Conservation (phyloP, 352 stramenopile genomes). For the Phytophthora constricta region DNA sequence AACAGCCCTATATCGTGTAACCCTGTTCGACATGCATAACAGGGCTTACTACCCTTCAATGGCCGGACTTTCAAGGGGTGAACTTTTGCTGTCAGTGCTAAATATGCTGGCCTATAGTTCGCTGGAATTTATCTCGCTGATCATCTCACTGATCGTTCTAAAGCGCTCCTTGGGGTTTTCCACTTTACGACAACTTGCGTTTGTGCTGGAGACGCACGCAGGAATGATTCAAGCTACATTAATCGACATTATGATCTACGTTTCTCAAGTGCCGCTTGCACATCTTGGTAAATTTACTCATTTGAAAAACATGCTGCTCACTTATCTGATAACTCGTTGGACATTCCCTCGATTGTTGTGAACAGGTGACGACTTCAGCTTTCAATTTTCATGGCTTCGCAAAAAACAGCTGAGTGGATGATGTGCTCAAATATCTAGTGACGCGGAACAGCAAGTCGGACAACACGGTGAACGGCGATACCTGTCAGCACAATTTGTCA, state of each 20-base stretch:
- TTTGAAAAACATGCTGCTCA: too few relatives aligned
- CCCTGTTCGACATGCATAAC: slow-evolving; percentile 22
- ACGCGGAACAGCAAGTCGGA: too few relatives aligned
- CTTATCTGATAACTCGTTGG: too few relatives aligned
- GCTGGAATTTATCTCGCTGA: slow-evolving; percentile 16
- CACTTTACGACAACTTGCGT: slow-evolving; percentile 26
- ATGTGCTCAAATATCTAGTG: too few relatives aligned
- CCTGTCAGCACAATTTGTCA: too few relatives aligned
- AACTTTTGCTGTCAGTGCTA: neutral
- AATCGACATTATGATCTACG: slow-evolving; percentile 28
- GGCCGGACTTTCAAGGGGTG: neutral
- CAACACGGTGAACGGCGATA: too few relatives aligned
- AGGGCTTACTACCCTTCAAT: slow-evolving; percentile 17
- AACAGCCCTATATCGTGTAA: slow-evolving; percentile 7
- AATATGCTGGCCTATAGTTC: slow-evolving; percentile 19
- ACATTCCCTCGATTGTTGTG: too few relatives aligned
- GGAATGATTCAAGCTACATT: slow-evolving; percentile 32
- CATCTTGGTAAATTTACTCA: slow-evolving; percentile 9
- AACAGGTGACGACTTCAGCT: neutral
- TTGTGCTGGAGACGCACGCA: slow-evolving; percentile 36
- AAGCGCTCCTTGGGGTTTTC: slow-evolving; percentile 19
- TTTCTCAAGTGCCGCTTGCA: slow-evolving; percentile 27
- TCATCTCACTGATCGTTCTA: neutral
- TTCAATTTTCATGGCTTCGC: too few relatives aligned
- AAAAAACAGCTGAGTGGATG: too few relatives aligned